Evolutionary conservation across 2,329 filamentous ascomycete genomes (phyloP), one percentile per base, ranked within the genome.

Genomic region (Colletotrichum noveboracense): DNA sequence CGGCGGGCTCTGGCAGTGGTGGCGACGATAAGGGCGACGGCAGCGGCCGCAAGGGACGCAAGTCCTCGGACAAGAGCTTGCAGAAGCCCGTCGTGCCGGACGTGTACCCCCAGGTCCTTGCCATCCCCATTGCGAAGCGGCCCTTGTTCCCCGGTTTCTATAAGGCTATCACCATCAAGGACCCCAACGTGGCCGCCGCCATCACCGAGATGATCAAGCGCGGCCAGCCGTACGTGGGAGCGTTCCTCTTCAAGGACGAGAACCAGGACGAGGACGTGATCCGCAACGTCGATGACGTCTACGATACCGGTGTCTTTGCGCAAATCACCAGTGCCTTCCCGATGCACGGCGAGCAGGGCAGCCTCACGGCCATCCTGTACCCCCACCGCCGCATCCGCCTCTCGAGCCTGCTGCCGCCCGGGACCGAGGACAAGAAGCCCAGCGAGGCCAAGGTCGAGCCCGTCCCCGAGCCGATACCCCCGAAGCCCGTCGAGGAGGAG

Each of bases 91-190:
- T 94, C 4, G 94, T 98, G 16, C 97, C 97, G 16, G 97, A 99
- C 77, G 93, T 98, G 58, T 99, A 99, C 83, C 97, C 97, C 5
- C 97, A 98, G 83, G 96, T 99, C 71, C 95, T 99, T 90, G 96
- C 96, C 3, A 98, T 99, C 71, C 97, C 97, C 9, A 98, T 99
- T 80, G 94, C 95, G 32, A 96, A 97, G 84, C 91, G 97, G 69
- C 97, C 97, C 13, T 88, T 99, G 14, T 99, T 98, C 85, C 97
- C 97, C 2, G 97, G 97, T 2, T 99, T 98, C 86, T 99, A 99
- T 88, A 99, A 99, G 86, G 96, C 97, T 12, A 97, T 99, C 79
- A 99, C 96, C 5, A 98, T 99, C 79, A 94, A 95, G 82, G 96
- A 99, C 81, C 95, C 94, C 21, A 94, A 97, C 80, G 97, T 99